Percentiles rank a stretch among this genome's conserved stretches.
These are phyloP conservation scores for Alloteropsis semialata DNA, from an alignment of 176 grass and related monocot genomes.

Conservation along the genomic window DNA sequence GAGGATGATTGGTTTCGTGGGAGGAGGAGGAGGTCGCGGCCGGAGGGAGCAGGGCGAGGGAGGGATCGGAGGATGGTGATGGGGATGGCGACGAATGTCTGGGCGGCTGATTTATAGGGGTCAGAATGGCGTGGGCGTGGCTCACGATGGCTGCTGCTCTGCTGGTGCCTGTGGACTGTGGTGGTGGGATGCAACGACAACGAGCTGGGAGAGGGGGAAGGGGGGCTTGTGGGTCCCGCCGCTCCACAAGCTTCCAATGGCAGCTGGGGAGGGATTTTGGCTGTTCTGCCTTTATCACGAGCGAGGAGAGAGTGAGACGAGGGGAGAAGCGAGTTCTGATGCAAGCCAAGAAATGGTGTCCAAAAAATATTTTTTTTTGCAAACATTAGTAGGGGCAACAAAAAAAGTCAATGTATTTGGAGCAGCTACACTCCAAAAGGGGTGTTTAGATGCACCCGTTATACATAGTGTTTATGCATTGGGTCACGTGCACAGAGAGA, in stretches of 20 bases:
- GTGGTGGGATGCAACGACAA: background rate
- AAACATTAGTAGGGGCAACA: too few species aligned
- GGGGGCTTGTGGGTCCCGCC: background rate
- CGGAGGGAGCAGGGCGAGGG: background rate
- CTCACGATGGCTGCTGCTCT: background rate
- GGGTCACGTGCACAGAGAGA: too few species aligned
- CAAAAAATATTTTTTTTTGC: too few species aligned
- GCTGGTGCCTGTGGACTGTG: background rate
- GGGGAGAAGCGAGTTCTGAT: too few species aligned
- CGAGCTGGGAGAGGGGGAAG: background rate
- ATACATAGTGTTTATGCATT: too few species aligned
- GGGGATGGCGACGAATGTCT: conserved; percentile 23
- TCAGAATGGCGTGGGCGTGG: background rate
- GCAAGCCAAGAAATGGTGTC: too few species aligned
- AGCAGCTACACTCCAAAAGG: too few species aligned
- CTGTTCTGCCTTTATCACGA: background rate
- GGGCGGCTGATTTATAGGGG: conserved; percentile 32
- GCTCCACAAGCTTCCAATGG: conserved; percentile 9
- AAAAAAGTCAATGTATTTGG: too few species aligned
- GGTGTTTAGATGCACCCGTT: too few species aligned
- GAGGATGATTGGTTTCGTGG: background rate
- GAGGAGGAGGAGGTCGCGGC: background rate
- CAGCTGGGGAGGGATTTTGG: background rate
- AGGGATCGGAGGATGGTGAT: background rate
- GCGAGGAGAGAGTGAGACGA: too few species aligned